phyloP scores from a whole-genome alignment of 305 asterid genomes.

The Fraxinus sp. region DNA sequence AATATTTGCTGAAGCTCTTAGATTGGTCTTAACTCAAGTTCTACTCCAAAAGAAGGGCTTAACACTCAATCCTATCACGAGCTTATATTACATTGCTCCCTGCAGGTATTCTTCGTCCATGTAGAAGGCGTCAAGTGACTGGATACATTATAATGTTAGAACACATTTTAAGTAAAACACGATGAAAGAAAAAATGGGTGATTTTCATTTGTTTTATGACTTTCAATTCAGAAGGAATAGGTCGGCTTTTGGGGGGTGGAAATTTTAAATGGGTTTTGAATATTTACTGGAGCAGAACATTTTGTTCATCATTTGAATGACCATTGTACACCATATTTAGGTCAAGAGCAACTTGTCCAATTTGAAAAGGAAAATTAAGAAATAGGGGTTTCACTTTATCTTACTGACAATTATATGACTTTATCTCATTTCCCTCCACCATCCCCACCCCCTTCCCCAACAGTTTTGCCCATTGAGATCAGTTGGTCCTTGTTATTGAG shows the following conservation, averaged over 20 bases:
- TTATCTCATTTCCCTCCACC: neutral
- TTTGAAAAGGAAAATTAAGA: neutral
- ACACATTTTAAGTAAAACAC: neutral
- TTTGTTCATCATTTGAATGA: neutral
- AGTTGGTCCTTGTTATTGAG: neutral
- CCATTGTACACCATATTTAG: neutral
- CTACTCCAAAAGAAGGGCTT: constrained; percentile 97
- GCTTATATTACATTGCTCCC: constrained; percentile 97
- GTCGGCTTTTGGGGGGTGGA: neutral
- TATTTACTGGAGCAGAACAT: neutral
- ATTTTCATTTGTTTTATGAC: neutral
- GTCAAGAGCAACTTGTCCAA: neutral
- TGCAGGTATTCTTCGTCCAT: constrained; percentile 74
- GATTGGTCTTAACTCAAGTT: constrained; percentile 98
- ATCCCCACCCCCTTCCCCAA: neutral
- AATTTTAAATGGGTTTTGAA: neutral
- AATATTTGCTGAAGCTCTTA: constrained; percentile 93
- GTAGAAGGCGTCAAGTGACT: constrained; percentile 3
- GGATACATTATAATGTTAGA: neutral
- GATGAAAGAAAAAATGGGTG: constrained; percentile 3
- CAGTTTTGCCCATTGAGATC: neutral
- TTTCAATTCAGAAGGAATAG: constrained; percentile 6
- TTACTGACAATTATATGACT: neutral
- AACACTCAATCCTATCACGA: constrained; percentile 91
- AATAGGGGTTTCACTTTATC: neutral